phyloP scores from a whole-genome alignment of 1,284 basidiomycete genomes.

The Trametes polyzona region DNA sequence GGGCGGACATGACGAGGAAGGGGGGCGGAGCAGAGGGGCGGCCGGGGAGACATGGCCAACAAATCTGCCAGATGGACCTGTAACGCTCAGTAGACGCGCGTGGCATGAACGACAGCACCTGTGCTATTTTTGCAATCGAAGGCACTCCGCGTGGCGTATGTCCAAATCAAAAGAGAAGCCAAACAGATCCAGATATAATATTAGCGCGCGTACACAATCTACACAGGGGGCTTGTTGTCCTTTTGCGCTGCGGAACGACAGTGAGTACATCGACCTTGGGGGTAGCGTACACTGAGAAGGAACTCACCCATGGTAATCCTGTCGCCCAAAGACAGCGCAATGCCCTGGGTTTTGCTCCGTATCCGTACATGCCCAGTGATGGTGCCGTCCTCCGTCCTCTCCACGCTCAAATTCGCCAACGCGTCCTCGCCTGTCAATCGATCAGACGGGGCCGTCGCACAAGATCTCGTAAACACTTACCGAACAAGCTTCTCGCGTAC shows the following conservation, averaged over 20 bases:
- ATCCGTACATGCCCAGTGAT: constrained; percentile 93
- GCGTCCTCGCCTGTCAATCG: constrained; percentile 84
- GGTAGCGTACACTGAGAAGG: neutral
- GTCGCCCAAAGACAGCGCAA: constrained; percentile 92
- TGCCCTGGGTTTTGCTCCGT: constrained; percentile 93
- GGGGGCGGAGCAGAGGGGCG: neutral
- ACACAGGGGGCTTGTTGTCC: constrained; percentile 57
- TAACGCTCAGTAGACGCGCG: neutral
- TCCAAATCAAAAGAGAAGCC: neutral
- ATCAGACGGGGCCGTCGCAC: neutral
- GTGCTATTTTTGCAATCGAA: constrained; percentile 28
- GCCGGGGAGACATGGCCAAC: neutral
- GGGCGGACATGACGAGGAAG: constrained; percentile 24
- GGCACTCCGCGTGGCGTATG: neutral
- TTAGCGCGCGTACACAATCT: constrained; percentile 25
- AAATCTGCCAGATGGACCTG: neutral
- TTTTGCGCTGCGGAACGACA: constrained; percentile 57
- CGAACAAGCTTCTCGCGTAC: constrained; percentile 91
- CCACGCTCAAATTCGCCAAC: constrained; percentile 93
- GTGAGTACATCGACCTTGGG: constrained; percentile 2
- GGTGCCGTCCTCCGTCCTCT: constrained; percentile 80
- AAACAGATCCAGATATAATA: constrained; percentile 22
- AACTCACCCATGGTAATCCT: constrained; percentile 84
- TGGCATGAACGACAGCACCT: neutral
- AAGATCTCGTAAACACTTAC: constrained; percentile 43